Evolutionary conservation across 805 yeast genomes (phyloP), one percentile per base, ranked within the genome.

Genomic region (Yamadazyma olivae): DNA sequence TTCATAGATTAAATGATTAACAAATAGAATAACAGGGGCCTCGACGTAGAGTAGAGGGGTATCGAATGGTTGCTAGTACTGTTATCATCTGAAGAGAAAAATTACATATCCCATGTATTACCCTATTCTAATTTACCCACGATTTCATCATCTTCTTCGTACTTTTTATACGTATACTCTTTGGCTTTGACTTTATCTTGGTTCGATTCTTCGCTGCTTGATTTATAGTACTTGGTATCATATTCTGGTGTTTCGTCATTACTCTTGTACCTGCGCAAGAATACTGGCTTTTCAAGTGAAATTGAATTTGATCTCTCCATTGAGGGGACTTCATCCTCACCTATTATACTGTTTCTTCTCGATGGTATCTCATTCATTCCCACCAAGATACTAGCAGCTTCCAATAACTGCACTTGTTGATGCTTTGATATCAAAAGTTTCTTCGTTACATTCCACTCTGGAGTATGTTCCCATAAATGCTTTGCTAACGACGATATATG

Each of bases 381-480:
- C 30, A 86, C 88, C 33, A 85, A 66, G 30, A 85, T 84, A 34
- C 84, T 76, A 4, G 87, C 88, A 20, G 86, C 87, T 52, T 81
- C 95, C 33, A 85, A 67, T 25, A 85, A 67, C 59, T 85, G 95
- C 12, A 86, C 95, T 56, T 85, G 95, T 58, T 85, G 95, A 59
- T 85, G 95, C 57, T 85, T 85, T n/a, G 87, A 81, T 24, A 88
- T 85, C 24, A 83, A 66, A 36, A 87, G 65, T 55, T 83, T 84
- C 47, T 85, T 82, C 3, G 95, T 88, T 56, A 82, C 81, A 50
- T 79, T 84, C 96, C 96, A 87, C 54, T 88, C 95, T 0, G 95
- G 95, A 0, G 96, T 87, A 57, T 87, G 96, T 54, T 87, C 96
- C 95, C 95, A 87, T 26, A 87, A 61, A 61, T 86, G 95, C 57